Conservation (phyloP, 1,139 yeast genomes). For the Nakaseomyces glabratus region DNA sequence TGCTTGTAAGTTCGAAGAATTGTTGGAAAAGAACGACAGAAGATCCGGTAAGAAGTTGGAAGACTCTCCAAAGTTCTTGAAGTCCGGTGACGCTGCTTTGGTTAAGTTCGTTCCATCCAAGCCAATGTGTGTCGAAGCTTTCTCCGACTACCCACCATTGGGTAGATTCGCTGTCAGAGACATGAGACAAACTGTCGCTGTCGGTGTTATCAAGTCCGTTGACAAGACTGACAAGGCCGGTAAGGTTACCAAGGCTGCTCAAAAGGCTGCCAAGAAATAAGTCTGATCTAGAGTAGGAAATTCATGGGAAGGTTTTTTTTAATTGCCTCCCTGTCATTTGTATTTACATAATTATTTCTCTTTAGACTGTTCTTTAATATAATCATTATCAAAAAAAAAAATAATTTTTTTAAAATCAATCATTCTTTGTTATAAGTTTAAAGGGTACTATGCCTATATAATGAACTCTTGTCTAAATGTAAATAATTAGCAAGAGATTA, state of each 20-base stretch:
- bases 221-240: conserved; percentile 88
- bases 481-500: too few relatives aligned
- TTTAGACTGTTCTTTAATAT: conserved; percentile 6
- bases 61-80: conserved; percentile 76
- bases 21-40: conserved; percentile 85
- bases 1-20: conserved; percentile 83
- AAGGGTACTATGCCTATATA: too few relatives aligned
- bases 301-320: neutral
- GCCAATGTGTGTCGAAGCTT: conserved; percentile 97
- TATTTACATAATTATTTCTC: conserved; percentile 5
- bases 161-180: conserved; percentile 99
- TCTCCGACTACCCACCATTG: conserved; percentile 96
- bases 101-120: conserved; percentile 87
- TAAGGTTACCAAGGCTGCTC: conserved; percentile 89
- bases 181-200: conserved; percentile 99
- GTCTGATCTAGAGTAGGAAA: too few relatives aligned
- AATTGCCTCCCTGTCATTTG: neutral
- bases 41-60: conserved; percentile 85
- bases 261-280: conserved; percentile 13
- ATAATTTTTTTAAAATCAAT: too few relatives aligned
- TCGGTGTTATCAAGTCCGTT: conserved; percentile 98
- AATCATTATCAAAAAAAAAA: conserved; percentile 8
- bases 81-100: conserved; percentile 91
- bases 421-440: too few relatives aligned
- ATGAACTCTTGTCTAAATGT: too few relatives aligned